phyloP scores from a whole-genome alignment of 257 asterid genomes.

The Nicotiana knightiana region DNA sequence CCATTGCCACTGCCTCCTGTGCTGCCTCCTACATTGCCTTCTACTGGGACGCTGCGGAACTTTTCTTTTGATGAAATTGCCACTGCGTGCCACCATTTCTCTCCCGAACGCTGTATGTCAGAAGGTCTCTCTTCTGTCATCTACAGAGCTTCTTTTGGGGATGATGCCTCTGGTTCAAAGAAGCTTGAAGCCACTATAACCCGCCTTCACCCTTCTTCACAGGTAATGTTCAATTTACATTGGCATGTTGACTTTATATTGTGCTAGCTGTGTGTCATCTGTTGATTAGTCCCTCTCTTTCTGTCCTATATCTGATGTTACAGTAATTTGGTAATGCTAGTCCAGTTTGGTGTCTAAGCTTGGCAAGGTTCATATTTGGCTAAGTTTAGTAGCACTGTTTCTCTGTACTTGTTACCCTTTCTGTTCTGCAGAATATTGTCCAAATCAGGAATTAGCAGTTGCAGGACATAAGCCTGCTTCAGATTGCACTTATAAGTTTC shows the following conservation, averaged over 20 bases:
- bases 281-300: no score
- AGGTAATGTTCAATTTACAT: conserved; percentile 35
- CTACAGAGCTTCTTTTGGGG: conserved; percentile 78
- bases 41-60: conserved; percentile 44
- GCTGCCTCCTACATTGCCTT: conserved; percentile 36
- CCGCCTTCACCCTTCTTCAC: conserved; percentile 70
- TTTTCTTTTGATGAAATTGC: conserved; percentile 74
- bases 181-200: conserved; percentile 80
- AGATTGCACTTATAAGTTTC: background rate
- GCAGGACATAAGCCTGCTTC: background rate
- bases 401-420: background rate
- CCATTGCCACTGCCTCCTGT: conserved; percentile 86
- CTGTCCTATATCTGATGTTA: no score
- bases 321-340: no score
- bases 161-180: conserved; percentile 46
- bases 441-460: background rate
- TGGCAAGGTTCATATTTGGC: background rate
- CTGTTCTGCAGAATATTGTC: background rate
- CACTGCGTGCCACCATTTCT: conserved; percentile 83
- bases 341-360: background rate
- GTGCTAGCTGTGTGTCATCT: background rate
- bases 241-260: background rate
- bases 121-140: conserved; percentile 85
- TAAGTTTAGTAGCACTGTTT: background rate
- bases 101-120: conserved; percentile 81